These are phyloP conservation scores for Chrysosporium keratinophilum DNA, from an alignment of 2,329 filamentous ascomycete genomes.

Conservation along the genomic window DNA sequence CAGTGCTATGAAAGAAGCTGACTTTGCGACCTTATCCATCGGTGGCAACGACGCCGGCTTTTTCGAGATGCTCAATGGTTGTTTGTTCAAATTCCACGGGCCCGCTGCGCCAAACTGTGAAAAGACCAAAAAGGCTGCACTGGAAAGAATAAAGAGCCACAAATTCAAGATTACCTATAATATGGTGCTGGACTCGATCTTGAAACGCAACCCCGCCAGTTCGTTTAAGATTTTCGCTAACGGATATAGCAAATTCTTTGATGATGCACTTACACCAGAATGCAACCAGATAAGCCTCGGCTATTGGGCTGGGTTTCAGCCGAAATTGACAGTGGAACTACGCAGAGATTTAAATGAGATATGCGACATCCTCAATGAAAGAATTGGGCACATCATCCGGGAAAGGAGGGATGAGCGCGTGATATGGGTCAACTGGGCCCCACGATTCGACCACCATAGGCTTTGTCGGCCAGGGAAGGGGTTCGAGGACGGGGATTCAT, in stretches of 20 bases:
- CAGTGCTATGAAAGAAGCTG: slow-evolving; percentile 10
- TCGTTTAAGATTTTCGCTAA: slow-evolving; percentile 20
- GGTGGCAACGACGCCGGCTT: slow-evolving; percentile 22
- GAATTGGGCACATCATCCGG: slow-evolving; percentile 19
- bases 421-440: slow-evolving; percentile 22
- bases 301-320: slow-evolving; percentile 13
- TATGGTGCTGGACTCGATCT: slow-evolving; percentile 16
- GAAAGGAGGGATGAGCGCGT: slow-evolving; percentile 17
- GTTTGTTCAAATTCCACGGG: slow-evolving; percentile 21
- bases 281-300: slow-evolving; percentile 13
- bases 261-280: slow-evolving; percentile 17
- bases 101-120: slow-evolving; percentile 13
- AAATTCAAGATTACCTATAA: slow-evolving; percentile 18
- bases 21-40: slow-evolving; percentile 21
- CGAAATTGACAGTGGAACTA: slow-evolving; percentile 18
- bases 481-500: slow-evolving; percentile 17
- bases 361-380: slow-evolving; percentile 20
- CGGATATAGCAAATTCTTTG: slow-evolving; percentile 20
- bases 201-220: slow-evolving; percentile 20
- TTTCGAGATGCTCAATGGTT: slow-evolving; percentile 23
- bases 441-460: slow-evolving; percentile 20
- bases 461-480: slow-evolving; percentile 22
- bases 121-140: slow-evolving; percentile 1
- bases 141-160: slow-evolving; percentile 7
- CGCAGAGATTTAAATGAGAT: slow-evolving; percentile 20